These are phyloP conservation scores for Aspergillus sp. DNA, from an alignment of 2,329 filamentous ascomycete species.

Conservation along the genomic window DNA sequence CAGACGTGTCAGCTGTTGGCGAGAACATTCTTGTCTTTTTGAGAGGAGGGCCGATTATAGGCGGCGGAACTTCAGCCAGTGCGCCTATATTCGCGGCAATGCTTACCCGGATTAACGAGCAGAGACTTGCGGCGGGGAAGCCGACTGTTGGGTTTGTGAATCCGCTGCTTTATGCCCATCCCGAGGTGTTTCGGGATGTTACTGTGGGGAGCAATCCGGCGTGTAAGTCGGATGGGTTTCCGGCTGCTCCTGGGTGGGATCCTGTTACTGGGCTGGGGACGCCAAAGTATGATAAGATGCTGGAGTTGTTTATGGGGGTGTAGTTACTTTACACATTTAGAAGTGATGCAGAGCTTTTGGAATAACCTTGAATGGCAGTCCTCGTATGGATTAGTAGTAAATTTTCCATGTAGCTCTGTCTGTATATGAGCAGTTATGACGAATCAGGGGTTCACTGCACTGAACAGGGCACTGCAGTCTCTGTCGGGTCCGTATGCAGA, in stretches of 20 bases:
- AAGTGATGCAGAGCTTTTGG: no score
- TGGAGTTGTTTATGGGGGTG: constrained; percentile 25
- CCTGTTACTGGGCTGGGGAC: constrained; percentile 34
- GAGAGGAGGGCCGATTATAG: not conserved
- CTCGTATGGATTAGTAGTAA: no score
- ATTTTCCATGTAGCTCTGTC: no score
- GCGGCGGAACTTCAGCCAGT: not conserved
- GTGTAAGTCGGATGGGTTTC: constrained; percentile 29
- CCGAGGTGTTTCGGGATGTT: constrained; percentile 43
- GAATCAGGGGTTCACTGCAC: no score
- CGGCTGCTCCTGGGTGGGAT: constrained; percentile 31
- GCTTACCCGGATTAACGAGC: constrained; percentile 46
- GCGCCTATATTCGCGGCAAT: constrained; percentile 3
- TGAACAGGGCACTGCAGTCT: no score
- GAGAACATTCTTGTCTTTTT: constrained; percentile 30
- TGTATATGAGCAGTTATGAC: no score
- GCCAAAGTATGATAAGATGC: constrained; percentile 32
- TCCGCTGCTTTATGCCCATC: constrained; percentile 41
- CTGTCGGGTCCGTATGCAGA: no score
- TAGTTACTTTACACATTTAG: not conserved
- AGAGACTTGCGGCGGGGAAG: constrained; percentile 48
- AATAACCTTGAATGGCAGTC: no score
- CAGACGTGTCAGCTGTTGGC: constrained; percentile 50
- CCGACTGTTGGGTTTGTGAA: constrained; percentile 54
- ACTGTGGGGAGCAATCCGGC: constrained; percentile 37